Evolutionary conservation across 805 yeast species (phyloP).

Genomic region (Nakazawaea molendinolei): DNA sequence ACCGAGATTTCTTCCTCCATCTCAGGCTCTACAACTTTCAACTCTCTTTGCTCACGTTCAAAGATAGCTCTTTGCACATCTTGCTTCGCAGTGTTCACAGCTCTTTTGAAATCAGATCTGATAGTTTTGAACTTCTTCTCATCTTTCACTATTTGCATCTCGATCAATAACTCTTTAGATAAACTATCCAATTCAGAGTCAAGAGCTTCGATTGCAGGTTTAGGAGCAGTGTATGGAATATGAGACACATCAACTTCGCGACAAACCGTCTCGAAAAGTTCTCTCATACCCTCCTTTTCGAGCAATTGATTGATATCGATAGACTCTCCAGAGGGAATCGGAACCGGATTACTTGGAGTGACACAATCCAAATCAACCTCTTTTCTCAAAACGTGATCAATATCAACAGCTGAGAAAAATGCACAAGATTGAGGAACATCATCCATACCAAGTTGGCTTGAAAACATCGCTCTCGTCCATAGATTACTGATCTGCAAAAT

Average conservation of each 20-base stretch:
- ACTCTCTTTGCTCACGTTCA: constrained; percentile 8
- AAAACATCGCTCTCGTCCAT: constrained; percentile 96
- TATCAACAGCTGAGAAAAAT: constrained; percentile 88
- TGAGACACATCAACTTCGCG: constrained; percentile 14
- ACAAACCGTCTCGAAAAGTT: constrained; percentile 16
- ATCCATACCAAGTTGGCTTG: constrained; percentile 82
- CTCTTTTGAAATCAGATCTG: constrained; percentile 13
- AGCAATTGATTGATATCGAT: constrained; percentile 52
- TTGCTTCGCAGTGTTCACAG: constrained; percentile 3
- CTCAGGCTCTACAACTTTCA: no score
- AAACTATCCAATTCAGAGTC: constrained; percentile 19
- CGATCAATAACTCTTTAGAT: constrained; percentile 19
- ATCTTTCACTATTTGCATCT: constrained; percentile 23
- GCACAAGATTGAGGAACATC: constrained; percentile 95
- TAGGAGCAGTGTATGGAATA: constrained; percentile 11
- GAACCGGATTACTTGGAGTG: constrained; percentile 74
- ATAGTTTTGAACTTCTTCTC: constrained; percentile 23
- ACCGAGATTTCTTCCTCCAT: no score
- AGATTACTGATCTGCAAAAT: constrained; percentile 83
- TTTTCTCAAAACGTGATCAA: constrained; percentile 81
- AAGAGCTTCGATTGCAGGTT: constrained; percentile 21
- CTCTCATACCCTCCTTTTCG: constrained; percentile 26
- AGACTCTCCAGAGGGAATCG: constrained; percentile 78
- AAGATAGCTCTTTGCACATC: constrained; percentile 14
- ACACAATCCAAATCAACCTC: constrained; percentile 90